Evolutionary conservation across 768 basidiomycete species (phyloP).

Genomic region (Serendipita indica): DNA sequence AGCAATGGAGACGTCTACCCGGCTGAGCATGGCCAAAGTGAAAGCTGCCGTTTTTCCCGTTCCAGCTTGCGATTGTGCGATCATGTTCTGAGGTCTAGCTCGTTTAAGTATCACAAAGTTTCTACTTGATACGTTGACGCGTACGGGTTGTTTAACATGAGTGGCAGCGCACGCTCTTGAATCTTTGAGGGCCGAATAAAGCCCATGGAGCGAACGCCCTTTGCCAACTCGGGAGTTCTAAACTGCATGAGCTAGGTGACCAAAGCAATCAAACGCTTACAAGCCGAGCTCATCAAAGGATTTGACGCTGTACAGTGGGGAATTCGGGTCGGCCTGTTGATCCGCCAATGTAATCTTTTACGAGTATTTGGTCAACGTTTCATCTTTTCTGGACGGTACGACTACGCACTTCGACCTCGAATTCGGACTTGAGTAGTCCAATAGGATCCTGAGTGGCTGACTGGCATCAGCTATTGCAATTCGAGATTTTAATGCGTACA

Average conservation of each 20-base stretch:
- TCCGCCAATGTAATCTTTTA: slow-evolving; percentile 85
- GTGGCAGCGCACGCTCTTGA: slow-evolving; percentile 88
- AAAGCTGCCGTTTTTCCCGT: slow-evolving; percentile 99
- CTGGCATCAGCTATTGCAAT: background rate
- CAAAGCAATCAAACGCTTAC: slow-evolving; percentile 34
- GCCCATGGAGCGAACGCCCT: slow-evolving; percentile 87
- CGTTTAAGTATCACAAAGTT: background rate
- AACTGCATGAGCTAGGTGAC: background rate
- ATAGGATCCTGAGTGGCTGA: background rate
- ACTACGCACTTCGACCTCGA: slow-evolving; percentile 2
- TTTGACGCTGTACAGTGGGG: slow-evolving; percentile 87
- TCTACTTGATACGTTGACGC: slow-evolving; percentile 20
- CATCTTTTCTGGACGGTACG: background rate
- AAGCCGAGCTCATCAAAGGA: slow-evolving; percentile 91
- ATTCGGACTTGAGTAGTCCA: background rate
- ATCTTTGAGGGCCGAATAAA: slow-evolving; percentile 98
- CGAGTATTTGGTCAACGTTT: background rate
- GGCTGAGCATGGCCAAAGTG: slow-evolving; percentile 90
- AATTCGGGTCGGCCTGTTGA: slow-evolving; percentile 88
- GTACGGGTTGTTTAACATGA: slow-evolving; percentile 81
- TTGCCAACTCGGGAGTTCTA: slow-evolving; percentile 75
- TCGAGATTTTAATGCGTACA: background rate
- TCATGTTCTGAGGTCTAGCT: slow-evolving; percentile 89
- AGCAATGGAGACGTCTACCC: slow-evolving; percentile 69
- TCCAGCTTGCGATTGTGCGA: slow-evolving; percentile 97